phyloP scores from a whole-genome alignment of 2,329 filamentous ascomycete genomes.

The Cercospora sesami region DNA sequence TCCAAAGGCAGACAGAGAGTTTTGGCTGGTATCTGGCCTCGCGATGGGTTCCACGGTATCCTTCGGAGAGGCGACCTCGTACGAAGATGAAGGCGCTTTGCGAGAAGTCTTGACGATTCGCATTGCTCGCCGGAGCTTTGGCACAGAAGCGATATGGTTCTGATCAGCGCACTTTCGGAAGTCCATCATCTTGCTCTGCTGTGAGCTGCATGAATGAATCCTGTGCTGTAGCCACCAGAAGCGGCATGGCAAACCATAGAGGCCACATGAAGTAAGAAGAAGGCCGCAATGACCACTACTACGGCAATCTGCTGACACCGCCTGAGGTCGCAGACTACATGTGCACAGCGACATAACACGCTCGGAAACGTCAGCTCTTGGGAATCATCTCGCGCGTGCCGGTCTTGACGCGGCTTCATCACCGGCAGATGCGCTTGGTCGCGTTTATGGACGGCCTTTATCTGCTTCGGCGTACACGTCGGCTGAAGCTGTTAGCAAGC shows the following conservation, averaged over 20 bases:
- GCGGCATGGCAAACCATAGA: background rate
- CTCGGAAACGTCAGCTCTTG: background rate
- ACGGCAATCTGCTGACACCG: background rate
- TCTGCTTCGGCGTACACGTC: background rate
- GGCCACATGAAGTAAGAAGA: background rate
- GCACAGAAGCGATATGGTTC: background rate
- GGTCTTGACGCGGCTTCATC: background rate
- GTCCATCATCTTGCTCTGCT: background rate
- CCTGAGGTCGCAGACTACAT: background rate
- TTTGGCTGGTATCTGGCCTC: slow-evolving; percentile 10
- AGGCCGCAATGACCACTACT: background rate
- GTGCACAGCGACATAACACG: background rate
- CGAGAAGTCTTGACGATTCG: background rate
- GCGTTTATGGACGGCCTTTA: background rate
- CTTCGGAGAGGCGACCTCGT: slow-evolving; percentile 1
- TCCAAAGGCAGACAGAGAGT: slow-evolving; percentile 1
- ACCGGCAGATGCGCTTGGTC: background rate
- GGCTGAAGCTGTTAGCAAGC: background rate
- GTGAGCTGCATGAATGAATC: background rate
- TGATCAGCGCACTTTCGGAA: background rate
- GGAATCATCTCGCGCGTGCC: background rate
- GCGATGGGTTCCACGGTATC: background rate
- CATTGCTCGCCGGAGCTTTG: background rate
- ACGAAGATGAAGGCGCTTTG: background rate
- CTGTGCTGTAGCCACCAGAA: background rate